A percentile compares a stretch with the other conserved stretches of the same genome.
Conservation (phyloP, 106 monocot species). For the Platanthera guangdongensis region DNA sequence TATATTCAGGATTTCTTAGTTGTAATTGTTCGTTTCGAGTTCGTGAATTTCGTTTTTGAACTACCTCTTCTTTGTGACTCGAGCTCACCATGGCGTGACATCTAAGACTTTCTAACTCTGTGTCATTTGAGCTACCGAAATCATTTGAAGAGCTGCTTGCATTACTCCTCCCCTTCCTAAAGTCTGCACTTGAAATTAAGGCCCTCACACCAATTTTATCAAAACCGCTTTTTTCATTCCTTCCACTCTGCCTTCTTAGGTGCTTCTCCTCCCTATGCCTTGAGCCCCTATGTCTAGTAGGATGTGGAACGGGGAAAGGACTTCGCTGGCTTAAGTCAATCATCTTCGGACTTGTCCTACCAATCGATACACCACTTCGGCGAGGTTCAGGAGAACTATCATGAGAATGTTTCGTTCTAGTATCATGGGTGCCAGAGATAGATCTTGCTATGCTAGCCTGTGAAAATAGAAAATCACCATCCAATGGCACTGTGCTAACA, state of each 20-base stretch:
- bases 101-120: not conserved
- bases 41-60: slow-evolving; percentile 9
- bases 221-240: not conserved
- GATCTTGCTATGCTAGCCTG: slow-evolving; percentile 24
- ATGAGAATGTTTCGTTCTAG: not conserved
- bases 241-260: not conserved
- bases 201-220: slow-evolving; percentile 1
- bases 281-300: slow-evolving; percentile 10
- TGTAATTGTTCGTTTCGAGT: not conserved
- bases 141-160: not conserved
- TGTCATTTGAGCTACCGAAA: not conserved
- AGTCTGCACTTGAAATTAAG: not conserved
- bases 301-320: slow-evolving; percentile 8
- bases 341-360: slow-evolving; percentile 6
- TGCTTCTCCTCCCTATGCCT: slow-evolving; percentile 10
- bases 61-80: slow-evolving; percentile 22
- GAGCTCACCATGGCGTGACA: not conserved
- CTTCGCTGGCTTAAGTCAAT: slow-evolving; percentile 8
- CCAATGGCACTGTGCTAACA: not conserved
- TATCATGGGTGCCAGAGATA: not conserved
- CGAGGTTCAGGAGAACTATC: not conserved
- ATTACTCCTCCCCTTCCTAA: not conserved
- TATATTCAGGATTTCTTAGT: not conserved
- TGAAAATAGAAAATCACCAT: slow-evolving; percentile 22
- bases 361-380: not conserved